Conservation (phyloP, 2,329 filamentous ascomycete species). For the Fusarium avenaceum region DNA sequence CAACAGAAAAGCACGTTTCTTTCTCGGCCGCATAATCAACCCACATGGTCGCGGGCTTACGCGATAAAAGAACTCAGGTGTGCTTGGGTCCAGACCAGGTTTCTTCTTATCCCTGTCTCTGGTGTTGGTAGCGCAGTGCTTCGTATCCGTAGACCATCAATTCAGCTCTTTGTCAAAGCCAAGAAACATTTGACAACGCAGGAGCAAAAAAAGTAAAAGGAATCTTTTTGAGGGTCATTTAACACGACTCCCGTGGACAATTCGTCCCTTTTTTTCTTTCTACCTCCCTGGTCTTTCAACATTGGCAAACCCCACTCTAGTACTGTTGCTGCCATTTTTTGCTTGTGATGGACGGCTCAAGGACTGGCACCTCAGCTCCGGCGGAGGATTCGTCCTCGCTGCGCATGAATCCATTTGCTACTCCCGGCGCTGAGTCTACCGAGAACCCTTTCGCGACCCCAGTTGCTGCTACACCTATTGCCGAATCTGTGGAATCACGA, state of each 20-base stretch:
- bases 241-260: constrained; percentile 17
- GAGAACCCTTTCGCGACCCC: constrained; percentile 45
- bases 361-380: constrained; percentile 23
- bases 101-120: constrained; percentile 5
- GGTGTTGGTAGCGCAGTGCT: not conserved
- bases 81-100: not conserved
- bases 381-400: constrained; percentile 23
- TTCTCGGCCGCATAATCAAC: constrained; percentile 29
- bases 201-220: not conserved
- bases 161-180: constrained; percentile 5
- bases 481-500: constrained; percentile 34
- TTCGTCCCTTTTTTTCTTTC: not conserved
- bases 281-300: constrained; percentile 22
- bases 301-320: constrained; percentile 26
- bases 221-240: constrained; percentile 12
- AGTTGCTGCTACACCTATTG: constrained; percentile 36
- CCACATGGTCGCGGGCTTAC: constrained; percentile 9
- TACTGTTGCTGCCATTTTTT: not conserved
- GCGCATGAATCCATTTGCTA: constrained; percentile 29
- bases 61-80: not conserved
- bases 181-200: not conserved
- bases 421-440: constrained; percentile 28
- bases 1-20: constrained; percentile 19
- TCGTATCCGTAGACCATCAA: constrained; percentile 4
- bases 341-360: constrained; percentile 38